Conservation (phyloP, 2,329 filamentous ascomycete genomes). For the Nemania sp. region DNA sequence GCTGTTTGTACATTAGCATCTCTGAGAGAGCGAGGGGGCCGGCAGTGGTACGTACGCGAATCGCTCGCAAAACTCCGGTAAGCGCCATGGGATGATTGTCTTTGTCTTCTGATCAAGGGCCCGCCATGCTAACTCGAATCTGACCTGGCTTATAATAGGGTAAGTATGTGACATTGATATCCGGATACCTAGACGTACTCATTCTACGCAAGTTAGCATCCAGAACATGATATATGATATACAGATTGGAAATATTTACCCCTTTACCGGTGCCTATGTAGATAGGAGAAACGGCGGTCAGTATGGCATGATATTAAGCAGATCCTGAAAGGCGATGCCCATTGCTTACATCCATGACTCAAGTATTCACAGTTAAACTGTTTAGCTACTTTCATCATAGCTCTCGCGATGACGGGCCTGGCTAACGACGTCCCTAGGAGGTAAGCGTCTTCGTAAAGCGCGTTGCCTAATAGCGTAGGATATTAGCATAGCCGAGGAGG, state of each 20-base stretch:
- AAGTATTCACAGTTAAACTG: neutral
- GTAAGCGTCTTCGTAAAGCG: neutral
- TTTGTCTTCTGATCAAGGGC: neutral
- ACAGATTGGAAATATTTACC: neutral
- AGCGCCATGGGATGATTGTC: neutral
- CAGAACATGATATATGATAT: neutral
- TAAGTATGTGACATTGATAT: too few relatives aligned
- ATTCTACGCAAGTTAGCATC: neutral
- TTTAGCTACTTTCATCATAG: neutral
- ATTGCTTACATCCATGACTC: conserved; percentile 1
- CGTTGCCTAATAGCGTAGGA: neutral
- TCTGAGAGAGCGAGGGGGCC: neutral
- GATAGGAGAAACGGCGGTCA: too few relatives aligned
- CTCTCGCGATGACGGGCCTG: neutral
- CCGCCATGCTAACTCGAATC: neutral
- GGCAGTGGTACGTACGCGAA: neutral
- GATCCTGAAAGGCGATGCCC: too few relatives aligned
- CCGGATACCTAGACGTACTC: neutral
- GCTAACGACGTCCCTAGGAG: neutral
- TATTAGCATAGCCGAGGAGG: too few relatives aligned
- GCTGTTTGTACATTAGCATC: neutral
- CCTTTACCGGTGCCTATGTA: neutral
- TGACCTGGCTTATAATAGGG: neutral
- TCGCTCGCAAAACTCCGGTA: neutral
- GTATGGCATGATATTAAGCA: too few relatives aligned